These are phyloP conservation scores for Ophiocordyceps camponoti-leonardi DNA, from an alignment of 2,329 filamentous ascomycete genomes.

Conservation along the genomic window DNA sequence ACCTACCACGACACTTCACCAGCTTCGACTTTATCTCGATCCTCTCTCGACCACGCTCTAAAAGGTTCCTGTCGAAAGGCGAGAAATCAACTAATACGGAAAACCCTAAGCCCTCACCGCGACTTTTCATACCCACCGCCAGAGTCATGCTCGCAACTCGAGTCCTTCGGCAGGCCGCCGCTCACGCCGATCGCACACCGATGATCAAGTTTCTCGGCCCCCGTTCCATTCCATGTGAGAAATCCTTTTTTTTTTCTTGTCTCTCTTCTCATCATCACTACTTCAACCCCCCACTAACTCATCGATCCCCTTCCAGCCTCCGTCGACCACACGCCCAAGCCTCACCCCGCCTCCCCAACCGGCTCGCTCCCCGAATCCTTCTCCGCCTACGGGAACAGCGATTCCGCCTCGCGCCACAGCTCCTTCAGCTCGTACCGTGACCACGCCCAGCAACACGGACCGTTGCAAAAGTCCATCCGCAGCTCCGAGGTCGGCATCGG, in stretches of 20 bases:
- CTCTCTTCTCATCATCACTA: too few relatives aligned
- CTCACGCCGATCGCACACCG: slow-evolving; percentile 41
- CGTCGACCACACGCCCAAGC: slow-evolving; percentile 55
- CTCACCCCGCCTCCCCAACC: slow-evolving; percentile 55
- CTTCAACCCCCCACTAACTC: background rate
- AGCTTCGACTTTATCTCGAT: too few relatives aligned
- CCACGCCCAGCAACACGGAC: slow-evolving; percentile 63
- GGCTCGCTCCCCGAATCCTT: slow-evolving; percentile 42
- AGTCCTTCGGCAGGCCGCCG: slow-evolving; percentile 39
- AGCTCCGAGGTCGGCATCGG: slow-evolving; percentile 29
- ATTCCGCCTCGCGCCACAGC: slow-evolving; percentile 25
- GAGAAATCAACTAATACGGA: background rate
- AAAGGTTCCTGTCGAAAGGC: too few relatives aligned
- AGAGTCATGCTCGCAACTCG: slow-evolving; percentile 35
- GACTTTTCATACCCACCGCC: background rate
- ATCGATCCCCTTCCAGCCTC: slow-evolving; percentile 32
- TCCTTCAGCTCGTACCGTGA: slow-evolving; percentile 64
- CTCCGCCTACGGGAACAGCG: slow-evolving; percentile 14
- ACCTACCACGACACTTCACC: background rate
- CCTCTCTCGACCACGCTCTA: too few relatives aligned
- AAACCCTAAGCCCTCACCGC: background rate
- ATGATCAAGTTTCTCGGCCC: slow-evolving; percentile 46
- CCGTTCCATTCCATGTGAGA: slow-evolving; percentile 36
- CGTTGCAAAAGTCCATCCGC: slow-evolving; percentile 43
- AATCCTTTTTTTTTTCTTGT: background rate